These are phyloP conservation scores for Fragilaria crotonensis DNA, from an alignment of 108 stramenopile species.

Conservation along the genomic window DNA sequence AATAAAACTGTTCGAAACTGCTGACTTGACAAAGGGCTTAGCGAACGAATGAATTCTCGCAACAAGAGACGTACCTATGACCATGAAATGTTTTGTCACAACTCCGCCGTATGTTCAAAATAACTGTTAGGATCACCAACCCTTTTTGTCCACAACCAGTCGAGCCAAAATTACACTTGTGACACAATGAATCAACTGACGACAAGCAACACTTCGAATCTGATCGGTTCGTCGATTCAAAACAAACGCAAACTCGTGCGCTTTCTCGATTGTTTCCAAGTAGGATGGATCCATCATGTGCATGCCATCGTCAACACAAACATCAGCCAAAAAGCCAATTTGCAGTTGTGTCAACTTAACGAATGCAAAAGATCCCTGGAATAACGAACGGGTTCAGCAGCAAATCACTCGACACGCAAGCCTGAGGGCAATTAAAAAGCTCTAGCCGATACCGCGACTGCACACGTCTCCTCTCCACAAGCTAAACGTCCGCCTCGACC, in stretches of 20 bases:
- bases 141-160: constrained; percentile 34
- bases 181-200: constrained; percentile 63
- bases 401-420: constrained; percentile 44
- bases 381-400: constrained; percentile 66
- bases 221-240: constrained; percentile 34
- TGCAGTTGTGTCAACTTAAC: constrained; percentile 32
- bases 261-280: constrained; percentile 37
- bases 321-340: constrained; percentile 30
- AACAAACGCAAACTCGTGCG: constrained; percentile 57
- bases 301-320: constrained; percentile 76
- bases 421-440: constrained; percentile 53
- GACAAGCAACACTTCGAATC: constrained; percentile 36
- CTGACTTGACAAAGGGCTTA: no score
- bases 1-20: no score
- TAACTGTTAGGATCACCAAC: constrained; percentile 28
- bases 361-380: constrained; percentile 42
- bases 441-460: constrained; percentile 79
- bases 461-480: constrained; percentile 62
- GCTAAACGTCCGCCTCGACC: constrained; percentile 74
- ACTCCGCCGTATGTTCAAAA: constrained; percentile 16
- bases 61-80: background rate
- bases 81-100: background rate
- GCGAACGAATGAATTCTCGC: background rate
- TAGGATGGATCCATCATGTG: constrained; percentile 53
- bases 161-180: constrained; percentile 64